Evolutionary conservation across 2,329 filamentous ascomycete genomes (phyloP), one percentile per base, ranked within the genome.

Genomic region (Ophiostoma ips): DNA sequence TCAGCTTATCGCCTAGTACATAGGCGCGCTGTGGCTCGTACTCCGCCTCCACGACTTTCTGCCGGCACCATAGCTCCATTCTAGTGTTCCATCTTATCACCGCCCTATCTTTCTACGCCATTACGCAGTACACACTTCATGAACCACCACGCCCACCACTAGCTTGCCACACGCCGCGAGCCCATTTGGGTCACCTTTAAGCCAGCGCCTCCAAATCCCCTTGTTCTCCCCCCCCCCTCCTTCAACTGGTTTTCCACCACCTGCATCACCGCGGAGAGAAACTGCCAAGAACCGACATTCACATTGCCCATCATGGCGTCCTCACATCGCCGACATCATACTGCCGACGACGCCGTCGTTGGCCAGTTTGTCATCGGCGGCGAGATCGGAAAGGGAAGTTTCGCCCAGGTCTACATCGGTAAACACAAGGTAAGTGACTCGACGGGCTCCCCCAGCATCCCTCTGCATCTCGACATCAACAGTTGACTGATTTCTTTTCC

Each of bases 351-450:
- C 40, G 52, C 52, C 31, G 41, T 55, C 13, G 45, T 58, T 30
- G 57, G 57, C 45, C 53, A 58, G 44, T 59, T 59, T 24, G 43
- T 56, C 41, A 55, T 59, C 49, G 57, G 56, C 36, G 40, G 66
- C 58, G 87, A 95, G 69, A 95, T 96, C 64, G 92, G 92, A 56
- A 92, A 92, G 69, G 92, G 92, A 55, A 96, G 92, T 71, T 98
- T 96, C 71, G 92, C 92, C 57, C 88, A 88, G 58, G 92, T 98
- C 57, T 96, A 92, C 65, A 79, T 84, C 64, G 88, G 86, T 56
- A 80, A 81, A 59, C 86, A 94, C 68, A 84, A 84, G 69, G 88
- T 94, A 70, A n/a, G n/a, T n/a, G n/a, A n/a, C n/a, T n/a, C n/a
- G n/a, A n/a, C n/a, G n/a, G n/a, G n/a, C n/a, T n/a, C n/a, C n/a